Evolutionary conservation across 331 rosid species (phyloP).

Genomic region (Pyrus hybrid): DNA sequence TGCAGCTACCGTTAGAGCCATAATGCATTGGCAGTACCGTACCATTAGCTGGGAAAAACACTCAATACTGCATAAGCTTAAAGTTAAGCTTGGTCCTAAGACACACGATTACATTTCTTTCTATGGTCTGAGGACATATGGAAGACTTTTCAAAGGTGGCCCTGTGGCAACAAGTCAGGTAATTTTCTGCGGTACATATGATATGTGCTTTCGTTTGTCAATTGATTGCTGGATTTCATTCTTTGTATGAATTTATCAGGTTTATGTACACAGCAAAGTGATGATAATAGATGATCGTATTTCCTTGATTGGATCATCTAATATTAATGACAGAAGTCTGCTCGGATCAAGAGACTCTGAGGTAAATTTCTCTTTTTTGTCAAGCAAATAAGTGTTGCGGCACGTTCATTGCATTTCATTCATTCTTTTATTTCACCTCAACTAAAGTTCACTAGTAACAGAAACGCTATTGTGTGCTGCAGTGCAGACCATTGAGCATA

Average conservation of each 20-base stretch:
- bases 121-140: conserved; percentile 40
- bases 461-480: neutral
- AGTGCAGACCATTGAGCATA: neutral
- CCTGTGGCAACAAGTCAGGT: conserved; percentile 49
- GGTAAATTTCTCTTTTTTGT: conserved; percentile 9
- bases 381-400: neutral
- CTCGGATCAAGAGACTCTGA: conserved; percentile 53
- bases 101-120: conserved; percentile 40
- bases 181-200: neutral
- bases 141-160: conserved; percentile 38
- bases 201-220: neutral
- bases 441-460: neutral
- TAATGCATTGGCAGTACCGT: conserved; percentile 50
- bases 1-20: conserved; percentile 48
- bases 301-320: conserved; percentile 44
- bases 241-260: neutral
- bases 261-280: conserved; percentile 48
- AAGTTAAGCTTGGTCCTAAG: conserved; percentile 27
- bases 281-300: conserved; percentile 38
- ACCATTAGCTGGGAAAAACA: conserved; percentile 39
- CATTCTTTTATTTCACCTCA: neutral
- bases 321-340: conserved; percentile 43
- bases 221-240: neutral
- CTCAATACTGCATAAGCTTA: conserved; percentile 37
- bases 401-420: neutral